Evolutionary conservation across 495 filamentous ascomycete genomes (phyloP), one percentile per base, ranked within the genome.

Genomic region (Talaromyces stipitatus): DNA sequence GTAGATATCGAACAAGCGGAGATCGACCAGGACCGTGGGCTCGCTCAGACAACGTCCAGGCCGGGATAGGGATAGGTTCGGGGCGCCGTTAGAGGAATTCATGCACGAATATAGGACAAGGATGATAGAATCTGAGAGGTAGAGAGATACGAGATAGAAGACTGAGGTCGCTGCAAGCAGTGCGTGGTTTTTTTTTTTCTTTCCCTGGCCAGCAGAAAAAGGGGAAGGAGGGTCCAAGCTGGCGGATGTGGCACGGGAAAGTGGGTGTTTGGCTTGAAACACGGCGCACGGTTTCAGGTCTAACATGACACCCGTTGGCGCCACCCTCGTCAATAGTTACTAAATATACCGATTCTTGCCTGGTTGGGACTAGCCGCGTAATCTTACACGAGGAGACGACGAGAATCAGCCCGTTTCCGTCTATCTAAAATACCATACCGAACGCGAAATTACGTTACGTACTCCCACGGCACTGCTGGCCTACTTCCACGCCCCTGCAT

Each of bases 251-350:
- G 43, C 43, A 47, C 43, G 43, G 23, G 43, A 47, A 26, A 47
- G 43, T 47, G 43, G 43, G 43, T 23, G 23, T 20, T 22, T 23
- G 43, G 43, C 43, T 38, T 54, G 51, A 54, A 54, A 54, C 51
- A 54, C 32, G 51, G 51, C 51, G 27, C 51, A 54, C 51, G 29
- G 51, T 54, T 54, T 54, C 51, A 54, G 51, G 32, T 38, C 51
- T 38, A 26, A 5, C 28, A 54, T 38, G 29, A 29, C 29, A 41
- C 28, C 51, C 50, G 24, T 48, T 26, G 16, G 50, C 20, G 45
- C 45, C 22, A 24, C 45, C 24, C 45, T 48, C 45, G 45, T 26
- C 45, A 26, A 32, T 32, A 10, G 18, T 20, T 48, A 20, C 45
- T 48, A 48, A 48, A 48, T 48, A 24, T 48, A 48, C 36, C 36